Evolutionary conservation across 2,329 filamentous ascomycete species (phyloP), one percentile per base, ranked within the genome.

Genomic region (Microcera coccophila): DNA sequence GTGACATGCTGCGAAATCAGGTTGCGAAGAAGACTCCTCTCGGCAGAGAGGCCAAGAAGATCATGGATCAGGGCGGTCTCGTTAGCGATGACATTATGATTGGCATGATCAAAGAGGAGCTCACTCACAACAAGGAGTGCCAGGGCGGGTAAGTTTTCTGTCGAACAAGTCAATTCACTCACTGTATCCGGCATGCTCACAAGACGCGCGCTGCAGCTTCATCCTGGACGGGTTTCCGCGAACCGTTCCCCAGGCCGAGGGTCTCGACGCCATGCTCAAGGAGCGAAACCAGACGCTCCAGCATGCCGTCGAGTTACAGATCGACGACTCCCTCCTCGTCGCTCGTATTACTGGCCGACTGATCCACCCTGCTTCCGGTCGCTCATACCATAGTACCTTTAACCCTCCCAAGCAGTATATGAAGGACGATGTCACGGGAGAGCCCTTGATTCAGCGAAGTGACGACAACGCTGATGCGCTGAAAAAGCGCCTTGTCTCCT

Each of bases 21-120:
- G 93, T 98, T 64, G 87, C 91, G 54, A 94, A 95, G 75, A 96
- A 97, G 83, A 98, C 93, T 44, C 72, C 87, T 47, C 82, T 98
- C 54, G 93, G 93, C 59, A 82, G 87, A 65, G 90, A 96, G 76
- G 93, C 93, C 55, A 98, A 98, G 84, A 97, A 97, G 83, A 98
- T 98, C 70, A 98, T 98, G 93, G 93, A 98, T 66, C 86, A 91
- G 67, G 93, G 93, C 60, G 91, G 91, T 58, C 82, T 98, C 46
- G 93, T 98, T 67, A 95, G 90, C 69, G 93, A 98, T 70, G 91
- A 97, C 66, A 98, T 98, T 66, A 91, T 98, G 81, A 87, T 98
- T 69, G 90, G 91, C 71, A 98, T 98, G 93, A 98, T 98, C 76
- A 91, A 93, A 82, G 87, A 85, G 67, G 91, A 98, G 78, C 80